Conservation (phyloP, 2,329 filamentous ascomycete genomes). For the Colletotrichum lupini region DNA sequence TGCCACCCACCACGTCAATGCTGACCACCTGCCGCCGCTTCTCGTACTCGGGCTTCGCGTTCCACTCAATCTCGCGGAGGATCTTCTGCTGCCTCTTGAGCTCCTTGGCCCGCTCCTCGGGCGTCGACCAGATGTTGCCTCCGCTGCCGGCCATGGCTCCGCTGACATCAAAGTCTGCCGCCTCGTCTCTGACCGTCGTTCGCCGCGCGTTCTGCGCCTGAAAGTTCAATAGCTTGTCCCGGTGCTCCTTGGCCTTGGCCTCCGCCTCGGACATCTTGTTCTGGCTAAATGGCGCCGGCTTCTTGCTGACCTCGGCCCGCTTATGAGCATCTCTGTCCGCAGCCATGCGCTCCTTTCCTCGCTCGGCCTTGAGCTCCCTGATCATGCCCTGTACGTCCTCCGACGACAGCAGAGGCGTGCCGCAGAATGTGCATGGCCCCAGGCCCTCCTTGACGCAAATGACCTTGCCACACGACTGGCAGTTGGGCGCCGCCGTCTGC, state of each 20-base stretch:
- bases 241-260: slow-evolving; percentile 78
- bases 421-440: slow-evolving; percentile 93
- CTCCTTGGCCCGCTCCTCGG: slow-evolving; percentile 83
- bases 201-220: slow-evolving; percentile 87
- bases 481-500: slow-evolving; percentile 92
- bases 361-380: slow-evolving; percentile 82
- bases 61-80: slow-evolving; percentile 87
- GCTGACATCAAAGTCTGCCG: slow-evolving; percentile 69
- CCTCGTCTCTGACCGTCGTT: slow-evolving; percentile 89
- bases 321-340: slow-evolving; percentile 79
- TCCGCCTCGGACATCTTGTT: slow-evolving; percentile 67
- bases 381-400: slow-evolving; percentile 89
- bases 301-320: slow-evolving; percentile 71
- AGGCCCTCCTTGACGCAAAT: slow-evolving; percentile 94
- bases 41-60: slow-evolving; percentile 86
- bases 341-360: slow-evolving; percentile 87
- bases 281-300: slow-evolving; percentile 69
- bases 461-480: slow-evolving; percentile 91
- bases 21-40: slow-evolving; percentile 87
- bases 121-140: slow-evolving; percentile 84
- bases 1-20: slow-evolving; percentile 83
- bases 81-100: slow-evolving; percentile 88
- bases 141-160: slow-evolving; percentile 54
- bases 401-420: slow-evolving; percentile 75
- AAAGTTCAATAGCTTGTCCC: slow-evolving; percentile 83